Base-by-base conservation (phyloP, 108 stramenopile species). In the Cyclotella choctawhatcheeana region DNA sequence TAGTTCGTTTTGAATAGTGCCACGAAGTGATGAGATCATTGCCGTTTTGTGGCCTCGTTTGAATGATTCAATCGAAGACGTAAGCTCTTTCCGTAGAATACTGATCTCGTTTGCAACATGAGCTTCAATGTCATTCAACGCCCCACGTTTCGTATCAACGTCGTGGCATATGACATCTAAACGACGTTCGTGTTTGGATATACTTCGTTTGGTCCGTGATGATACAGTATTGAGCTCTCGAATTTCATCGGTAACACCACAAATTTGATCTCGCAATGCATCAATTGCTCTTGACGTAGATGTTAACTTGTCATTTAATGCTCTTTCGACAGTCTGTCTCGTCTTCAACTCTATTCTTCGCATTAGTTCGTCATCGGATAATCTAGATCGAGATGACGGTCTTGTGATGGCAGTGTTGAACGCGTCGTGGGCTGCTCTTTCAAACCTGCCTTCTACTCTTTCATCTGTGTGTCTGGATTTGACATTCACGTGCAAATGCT, bases 201-300 rank as follows among this genome's bases (percentile, higher is more conserved):
- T 5, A 12, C 22, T 40, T 34, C 32, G 30, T 37, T 37, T 26
- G 29, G 61, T 63, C 22, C 47, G 48, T 20, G 60, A 44, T 48
- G 63, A 25, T n/a, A 48, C 44, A 30, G 56, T 31, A 59, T 55
- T 63, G 4, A 77, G 63, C 2, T 47, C 34, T 44, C 64, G 62
- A 17, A 69, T 25, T 65, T 77, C 76, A 18, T 77, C 63, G 0
- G 63, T 54, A 8, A 77, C 21, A 30, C 35, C 32, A 14, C 37
- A 29, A 2, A 77, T 64, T 54, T 77, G 76, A 65, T 77, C 76
- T n/a, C 64, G 54, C 22, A 77, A 44, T 0, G 76, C 68, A 48
- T 77, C 76, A 10, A 77, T 70, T 16, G 76, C 68, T 2, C 43
- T 26, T 4, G 76, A 58, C 17, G 54, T 50, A 0, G 44, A 33